Evolutionary conservation across 352 stramenopile genomes (phyloP).

Genomic region (Phytophthora pini): DNA sequence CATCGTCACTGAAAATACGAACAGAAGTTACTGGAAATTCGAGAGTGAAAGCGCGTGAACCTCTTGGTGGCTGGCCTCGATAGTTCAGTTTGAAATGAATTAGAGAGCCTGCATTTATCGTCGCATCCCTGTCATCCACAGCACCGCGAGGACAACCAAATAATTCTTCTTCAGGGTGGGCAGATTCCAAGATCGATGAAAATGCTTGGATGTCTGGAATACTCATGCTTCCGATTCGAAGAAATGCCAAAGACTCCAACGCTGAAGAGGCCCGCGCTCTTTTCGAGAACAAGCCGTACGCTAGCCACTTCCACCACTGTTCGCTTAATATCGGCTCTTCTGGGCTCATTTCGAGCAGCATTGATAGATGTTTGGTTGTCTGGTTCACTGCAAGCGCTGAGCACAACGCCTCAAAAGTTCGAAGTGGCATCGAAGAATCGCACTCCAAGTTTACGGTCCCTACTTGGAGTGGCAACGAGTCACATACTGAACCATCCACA

Average conservation of each 20-base stretch:
- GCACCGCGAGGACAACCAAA: constrained; percentile 3
- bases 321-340: background rate
- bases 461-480: no score
- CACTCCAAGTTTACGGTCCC: no score
- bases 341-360: background rate
- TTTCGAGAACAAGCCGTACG: constrained; percentile 13
- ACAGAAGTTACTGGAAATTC: background rate
- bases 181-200: constrained; percentile 2
- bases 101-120: background rate
- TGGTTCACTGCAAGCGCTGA: constrained; percentile 11
- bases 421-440: no score
- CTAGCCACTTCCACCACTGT: constrained; percentile 7
- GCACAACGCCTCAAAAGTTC: background rate
- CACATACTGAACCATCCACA: no score
- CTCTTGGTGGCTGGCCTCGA: background rate
- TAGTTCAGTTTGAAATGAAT: background rate
- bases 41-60: background rate
- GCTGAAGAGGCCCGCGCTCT: constrained; percentile 1
- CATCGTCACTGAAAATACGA: constrained; percentile 13
- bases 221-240: background rate
- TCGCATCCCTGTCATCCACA: constrained; percentile 1
- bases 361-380: constrained; percentile 5
- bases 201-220: constrained; percentile 4
- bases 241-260: constrained; percentile 2
- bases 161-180: constrained; percentile 7